Base-by-base conservation (phyloP, 2,329 filamentous ascomycete genomes). In the Neonectria hederae region DNA sequence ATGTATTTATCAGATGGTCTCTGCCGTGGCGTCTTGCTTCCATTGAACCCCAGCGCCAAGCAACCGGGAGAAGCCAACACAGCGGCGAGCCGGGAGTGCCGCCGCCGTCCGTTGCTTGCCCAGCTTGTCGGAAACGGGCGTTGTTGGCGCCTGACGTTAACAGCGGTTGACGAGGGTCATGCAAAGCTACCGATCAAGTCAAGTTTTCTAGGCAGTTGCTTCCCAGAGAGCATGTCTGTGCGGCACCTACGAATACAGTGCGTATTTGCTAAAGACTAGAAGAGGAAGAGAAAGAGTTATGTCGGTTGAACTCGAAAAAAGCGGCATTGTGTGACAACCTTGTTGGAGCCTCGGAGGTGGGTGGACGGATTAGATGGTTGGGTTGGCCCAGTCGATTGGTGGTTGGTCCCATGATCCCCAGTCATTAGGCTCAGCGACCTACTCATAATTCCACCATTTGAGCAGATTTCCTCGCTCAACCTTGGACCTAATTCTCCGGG, bases 11-110 rank as follows among this genome's bases (percentile, higher is more conserved):
- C 52, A 46, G 35, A 54, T 26, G 53, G 46, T 22, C 24, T 46
- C 45, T 32, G 52, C 45, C 45, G 54, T 58, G 57, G 64, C 56
- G 63, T 58, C 55, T 63, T 65, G 59, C 35, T 54, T 54, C 57
- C 53, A 43, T 56, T 19, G 35, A 56, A 52, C 58, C 58, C 64
- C 61, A 62, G 64, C 64, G 66, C 64, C 54, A 52, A 55, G 38
- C 7, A 54, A 52, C 54, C n/a, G 49, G 59, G 61, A 45, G 40
- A 22, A 14, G 42, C 38, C 30, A 40, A 48, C 43, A 22, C 35
- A 43, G 52, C 58, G 59, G 56, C 32, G 42, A 63, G 52, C 63
- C 57, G 53, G 58, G 32, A 54, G 38, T 54, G 57, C 55, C 46
- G 53, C 62, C 51, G 59, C 61, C 61, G 61, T 43, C 61, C 19